Conservation (phyloP, 352 stramenopile genomes). For the Globisporangium splendens region DNA sequence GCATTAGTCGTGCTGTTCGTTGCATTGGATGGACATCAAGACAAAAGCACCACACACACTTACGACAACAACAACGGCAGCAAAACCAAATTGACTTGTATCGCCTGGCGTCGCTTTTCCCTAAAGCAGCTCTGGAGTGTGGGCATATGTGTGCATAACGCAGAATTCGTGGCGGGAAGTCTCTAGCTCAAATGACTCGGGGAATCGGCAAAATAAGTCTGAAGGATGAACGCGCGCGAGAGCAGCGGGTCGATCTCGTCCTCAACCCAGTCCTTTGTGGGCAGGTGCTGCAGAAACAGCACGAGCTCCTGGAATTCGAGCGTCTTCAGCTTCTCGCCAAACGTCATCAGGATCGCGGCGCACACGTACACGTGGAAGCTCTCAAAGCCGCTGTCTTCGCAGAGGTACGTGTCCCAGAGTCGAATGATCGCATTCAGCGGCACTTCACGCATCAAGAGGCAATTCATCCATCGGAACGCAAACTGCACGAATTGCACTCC, state of each 20-base stretch:
- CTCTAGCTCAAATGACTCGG: slow-evolving; percentile 69
- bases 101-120: too few relatives aligned
- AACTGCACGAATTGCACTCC: slow-evolving; percentile 99
- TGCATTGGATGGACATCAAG: too few relatives aligned
- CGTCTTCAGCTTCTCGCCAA: slow-evolving; percentile 91
- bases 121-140: too few relatives aligned
- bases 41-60: too few relatives aligned
- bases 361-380: slow-evolving; percentile 99
- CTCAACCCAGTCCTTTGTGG: slow-evolving; percentile 96
- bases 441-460: slow-evolving; percentile 97
- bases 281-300: slow-evolving; percentile 94
- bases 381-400: slow-evolving; percentile 98
- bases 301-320: slow-evolving; percentile 98
- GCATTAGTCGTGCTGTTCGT: too few relatives aligned
- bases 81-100: too few relatives aligned
- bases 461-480: slow-evolving; percentile 99
- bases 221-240: slow-evolving; percentile 95
- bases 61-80: too few relatives aligned
- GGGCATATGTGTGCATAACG: too few relatives aligned
- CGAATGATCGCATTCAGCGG: slow-evolving; percentile 93
- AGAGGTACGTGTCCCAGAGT: slow-evolving; percentile 99
- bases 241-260: slow-evolving; percentile 98
- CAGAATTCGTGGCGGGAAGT: background rate
- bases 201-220: slow-evolving; percentile 89
- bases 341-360: slow-evolving; percentile 97